Conservation (phyloP, 2,329 filamentous ascomycete species). For the Penicillium sp. region DNA sequence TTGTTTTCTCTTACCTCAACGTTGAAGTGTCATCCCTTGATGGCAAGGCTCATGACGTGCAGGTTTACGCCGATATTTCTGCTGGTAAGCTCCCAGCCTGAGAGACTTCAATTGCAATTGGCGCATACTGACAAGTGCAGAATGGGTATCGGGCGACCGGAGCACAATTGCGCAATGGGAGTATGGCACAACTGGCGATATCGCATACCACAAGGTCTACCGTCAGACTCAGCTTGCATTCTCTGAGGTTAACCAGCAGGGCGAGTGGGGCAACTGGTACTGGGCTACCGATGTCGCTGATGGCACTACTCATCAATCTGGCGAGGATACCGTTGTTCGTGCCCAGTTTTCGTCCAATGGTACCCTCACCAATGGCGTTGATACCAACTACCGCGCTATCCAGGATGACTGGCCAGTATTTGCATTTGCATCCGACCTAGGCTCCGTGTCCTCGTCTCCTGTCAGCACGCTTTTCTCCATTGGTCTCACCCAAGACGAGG, state of each 20-base stretch:
- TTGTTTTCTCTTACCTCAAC: constrained; percentile 70
- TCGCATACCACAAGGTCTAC: constrained; percentile 63
- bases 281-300: constrained; percentile 49
- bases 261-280: constrained; percentile 57
- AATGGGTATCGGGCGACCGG: constrained; percentile 69
- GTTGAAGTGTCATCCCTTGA: constrained; percentile 64
- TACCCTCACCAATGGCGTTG: constrained; percentile 45
- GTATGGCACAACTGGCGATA: constrained; percentile 50
- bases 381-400: constrained; percentile 53
- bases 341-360: constrained; percentile 47
- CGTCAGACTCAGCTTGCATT: constrained; percentile 51
- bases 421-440: constrained; percentile 53
- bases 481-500: constrained; percentile 50
- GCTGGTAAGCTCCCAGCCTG: constrained; percentile 52
- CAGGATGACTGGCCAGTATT: constrained; percentile 54
- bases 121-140: constrained; percentile 42
- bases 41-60: constrained; percentile 62
- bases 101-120: neutral
- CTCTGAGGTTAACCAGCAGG: constrained; percentile 49
- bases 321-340: constrained; percentile 49
- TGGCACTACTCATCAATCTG: constrained; percentile 50
- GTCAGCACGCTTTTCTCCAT: constrained; percentile 51
- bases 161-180: constrained; percentile 62
- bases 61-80: constrained; percentile 72
- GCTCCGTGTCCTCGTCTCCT: constrained; percentile 39